phyloP scores from a whole-genome alignment of 371 early-diverging fungal species.

The Mucor plumbeus region DNA sequence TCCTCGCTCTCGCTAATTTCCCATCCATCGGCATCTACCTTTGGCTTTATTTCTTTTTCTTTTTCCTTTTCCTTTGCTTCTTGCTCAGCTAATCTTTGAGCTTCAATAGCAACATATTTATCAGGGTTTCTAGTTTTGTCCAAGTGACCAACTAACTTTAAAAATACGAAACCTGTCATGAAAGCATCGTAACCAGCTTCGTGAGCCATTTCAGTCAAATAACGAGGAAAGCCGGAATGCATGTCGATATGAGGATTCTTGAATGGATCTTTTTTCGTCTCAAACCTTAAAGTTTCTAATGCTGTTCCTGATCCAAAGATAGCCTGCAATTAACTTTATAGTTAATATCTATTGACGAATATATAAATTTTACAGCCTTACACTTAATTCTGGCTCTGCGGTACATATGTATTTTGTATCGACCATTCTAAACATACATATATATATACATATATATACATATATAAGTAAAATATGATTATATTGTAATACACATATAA shows the following conservation, averaged over 20 bases:
- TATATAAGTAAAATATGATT: background rate
- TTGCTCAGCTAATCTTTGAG: constrained; percentile 14
- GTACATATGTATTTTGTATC: constrained; percentile 84
- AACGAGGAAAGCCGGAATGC: constrained; percentile 46
- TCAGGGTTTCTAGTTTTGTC: constrained; percentile 22
- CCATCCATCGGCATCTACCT: constrained; percentile 36
- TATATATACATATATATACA: background rate
- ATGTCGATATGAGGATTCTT: constrained; percentile 58
- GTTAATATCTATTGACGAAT: background rate
- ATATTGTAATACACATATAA: background rate
- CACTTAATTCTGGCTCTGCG: constrained; percentile 57
- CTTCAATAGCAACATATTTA: constrained; percentile 14
- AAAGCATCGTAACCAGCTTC: constrained; percentile 95
- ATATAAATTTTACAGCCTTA: constrained; percentile 4
- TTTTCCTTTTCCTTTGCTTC: constrained; percentile 26
- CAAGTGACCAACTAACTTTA: constrained; percentile 39
- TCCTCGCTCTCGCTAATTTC: constrained; percentile 47
- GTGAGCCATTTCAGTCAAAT: constrained; percentile 63
- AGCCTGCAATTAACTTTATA: constrained; percentile 9
- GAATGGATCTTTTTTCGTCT: constrained; percentile 49
- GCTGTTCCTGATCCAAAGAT: constrained; percentile 41
- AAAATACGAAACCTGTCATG: constrained; percentile 70
- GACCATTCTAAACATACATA: constrained; percentile 55
- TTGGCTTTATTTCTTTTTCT: constrained; percentile 11
- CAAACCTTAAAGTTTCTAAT: constrained; percentile 45